A percentile compares a stretch with the other conserved stretches of the same genome.
These are phyloP conservation scores for Sporobolomyces pararoseus DNA, from an alignment of 768 basidiomycete genomes.

Conservation along the genomic window DNA sequence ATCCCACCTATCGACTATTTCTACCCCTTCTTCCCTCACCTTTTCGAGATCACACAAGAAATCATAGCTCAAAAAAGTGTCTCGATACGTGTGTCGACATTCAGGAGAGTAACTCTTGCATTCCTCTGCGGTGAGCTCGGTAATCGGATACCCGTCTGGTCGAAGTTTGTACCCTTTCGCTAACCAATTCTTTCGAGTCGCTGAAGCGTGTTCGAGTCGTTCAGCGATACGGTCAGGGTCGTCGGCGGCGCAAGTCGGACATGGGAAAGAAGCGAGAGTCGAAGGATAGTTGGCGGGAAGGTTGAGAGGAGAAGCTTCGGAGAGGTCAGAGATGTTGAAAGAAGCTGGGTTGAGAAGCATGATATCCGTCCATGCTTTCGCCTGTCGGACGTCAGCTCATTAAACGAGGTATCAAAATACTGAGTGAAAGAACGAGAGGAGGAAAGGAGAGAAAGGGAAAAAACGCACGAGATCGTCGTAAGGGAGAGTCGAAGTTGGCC, in stretches of 20 bases:
- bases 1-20: slow-evolving; percentile 56
- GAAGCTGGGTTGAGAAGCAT: slow-evolving; percentile 24
- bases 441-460: background rate
- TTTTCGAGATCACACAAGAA: slow-evolving; percentile 60
- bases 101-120: slow-evolving; percentile 50
- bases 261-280: background rate
- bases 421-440: background rate
- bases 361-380: slow-evolving; percentile 32
- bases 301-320: slow-evolving; percentile 6
- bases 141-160: slow-evolving; percentile 34
- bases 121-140: slow-evolving; percentile 18
- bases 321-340: slow-evolving; percentile 16
- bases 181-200: background rate
- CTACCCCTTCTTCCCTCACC: slow-evolving; percentile 7
- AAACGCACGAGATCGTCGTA: slow-evolving; percentile 55
- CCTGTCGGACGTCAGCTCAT: slow-evolving; percentile 17
- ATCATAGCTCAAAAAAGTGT: slow-evolving; percentile 65
- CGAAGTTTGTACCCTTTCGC: slow-evolving; percentile 25
- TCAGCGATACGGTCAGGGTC: background rate
- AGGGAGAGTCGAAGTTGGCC: slow-evolving; percentile 59
- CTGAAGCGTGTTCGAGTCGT: background rate
- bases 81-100: slow-evolving; percentile 61
- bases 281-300: slow-evolving; percentile 7
- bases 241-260: slow-evolving; percentile 25
- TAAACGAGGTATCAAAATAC: too few relatives aligned